These are phyloP conservation scores for Hypoxylon intermedium DNA, from an alignment of 495 filamentous ascomycete species.

Conservation along the genomic window DNA sequence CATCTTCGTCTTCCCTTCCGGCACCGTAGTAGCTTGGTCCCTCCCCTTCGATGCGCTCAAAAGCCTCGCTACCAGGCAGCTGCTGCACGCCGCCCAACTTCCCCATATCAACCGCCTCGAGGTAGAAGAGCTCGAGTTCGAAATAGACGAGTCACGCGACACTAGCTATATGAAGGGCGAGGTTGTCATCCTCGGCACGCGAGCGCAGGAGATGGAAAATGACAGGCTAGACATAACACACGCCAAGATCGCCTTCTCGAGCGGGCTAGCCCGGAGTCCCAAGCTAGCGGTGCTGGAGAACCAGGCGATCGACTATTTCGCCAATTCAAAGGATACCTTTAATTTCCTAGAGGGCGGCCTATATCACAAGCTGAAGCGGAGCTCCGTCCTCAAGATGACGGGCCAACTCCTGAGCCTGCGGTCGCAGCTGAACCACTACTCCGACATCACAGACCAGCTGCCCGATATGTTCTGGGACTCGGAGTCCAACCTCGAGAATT, in stretches of 20 bases:
- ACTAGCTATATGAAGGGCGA: constrained; percentile 84
- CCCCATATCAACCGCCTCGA: constrained; percentile 74
- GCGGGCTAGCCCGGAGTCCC: constrained; percentile 91
- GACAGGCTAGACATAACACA: constrained; percentile 74
- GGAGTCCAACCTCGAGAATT: constrained; percentile 83
- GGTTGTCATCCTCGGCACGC: constrained; percentile 85
- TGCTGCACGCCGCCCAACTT: constrained; percentile 77
- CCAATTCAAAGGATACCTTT: constrained; percentile 67
- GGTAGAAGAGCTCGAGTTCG: constrained; percentile 88
- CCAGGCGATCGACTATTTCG: constrained; percentile 81
- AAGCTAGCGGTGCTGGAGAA: constrained; percentile 94
- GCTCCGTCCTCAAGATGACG: constrained; percentile 89
- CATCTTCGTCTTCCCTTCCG: constrained; percentile 95
- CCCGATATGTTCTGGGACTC: constrained; percentile 98
- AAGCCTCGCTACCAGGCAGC: constrained; percentile 73
- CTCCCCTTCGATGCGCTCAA: constrained; percentile 74
- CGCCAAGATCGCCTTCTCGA: constrained; percentile 95
- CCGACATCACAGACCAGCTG: constrained; percentile 91
- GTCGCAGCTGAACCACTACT: constrained; percentile 94
- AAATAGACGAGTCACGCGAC: constrained; percentile 76
- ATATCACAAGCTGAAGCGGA: constrained; percentile 69
- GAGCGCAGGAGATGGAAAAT: constrained; percentile 50
- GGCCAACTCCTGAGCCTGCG: constrained; percentile 90
- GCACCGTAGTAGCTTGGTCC: constrained; percentile 92
- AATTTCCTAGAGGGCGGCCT: constrained; percentile 78